Evolutionary conservation across 768 basidiomycete species (phyloP).

Genomic region (Kwoniella sp.): DNA sequence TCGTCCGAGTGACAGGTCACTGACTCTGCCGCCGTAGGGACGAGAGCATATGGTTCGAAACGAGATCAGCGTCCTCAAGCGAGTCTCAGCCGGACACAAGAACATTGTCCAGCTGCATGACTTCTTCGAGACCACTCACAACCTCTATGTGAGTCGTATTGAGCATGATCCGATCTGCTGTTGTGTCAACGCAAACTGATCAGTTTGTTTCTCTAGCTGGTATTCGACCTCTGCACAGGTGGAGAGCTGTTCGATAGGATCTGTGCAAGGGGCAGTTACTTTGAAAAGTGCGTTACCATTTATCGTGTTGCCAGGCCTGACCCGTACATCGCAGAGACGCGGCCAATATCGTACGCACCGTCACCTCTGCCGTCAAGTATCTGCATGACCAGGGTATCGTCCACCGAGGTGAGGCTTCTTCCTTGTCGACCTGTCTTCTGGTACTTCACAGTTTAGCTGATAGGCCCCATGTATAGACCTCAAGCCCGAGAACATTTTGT

Average conservation of each 20-base stretch:
- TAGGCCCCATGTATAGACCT: conserved; percentile 58
- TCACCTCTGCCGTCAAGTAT: conserved; percentile 81
- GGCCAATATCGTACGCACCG: conserved; percentile 76
- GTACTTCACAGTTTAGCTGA: neutral
- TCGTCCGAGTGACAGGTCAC: neutral
- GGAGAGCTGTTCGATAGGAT: conserved; percentile 99
- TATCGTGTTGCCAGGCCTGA: neutral
- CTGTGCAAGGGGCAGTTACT: conserved; percentile 94
- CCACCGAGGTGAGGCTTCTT: conserved; percentile 63
- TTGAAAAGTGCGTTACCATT: conserved; percentile 66
- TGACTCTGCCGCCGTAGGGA: conserved; percentile 56
- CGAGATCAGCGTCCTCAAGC: conserved; percentile 91
- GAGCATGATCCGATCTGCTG: neutral
- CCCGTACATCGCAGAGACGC: conserved; percentile 63
- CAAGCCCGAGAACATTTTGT: conserved; percentile 96
- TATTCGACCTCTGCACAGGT: conserved; percentile 93
- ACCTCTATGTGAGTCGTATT: conserved; percentile 54
- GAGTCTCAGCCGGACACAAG: conserved; percentile 78
- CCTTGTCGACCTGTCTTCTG: neutral
- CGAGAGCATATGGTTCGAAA: conserved; percentile 98
- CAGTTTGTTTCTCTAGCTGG: conserved; percentile 60
- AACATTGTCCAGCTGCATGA: conserved; percentile 94
- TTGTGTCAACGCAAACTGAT: neutral
- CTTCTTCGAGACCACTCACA: conserved; percentile 95
- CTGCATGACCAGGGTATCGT: conserved; percentile 89